Evolutionary conservation across 371 early-diverging fungal genomes (phyloP), one percentile per base, ranked within the genome.

Genomic region (Syncephalastrum racemosum): DNA sequence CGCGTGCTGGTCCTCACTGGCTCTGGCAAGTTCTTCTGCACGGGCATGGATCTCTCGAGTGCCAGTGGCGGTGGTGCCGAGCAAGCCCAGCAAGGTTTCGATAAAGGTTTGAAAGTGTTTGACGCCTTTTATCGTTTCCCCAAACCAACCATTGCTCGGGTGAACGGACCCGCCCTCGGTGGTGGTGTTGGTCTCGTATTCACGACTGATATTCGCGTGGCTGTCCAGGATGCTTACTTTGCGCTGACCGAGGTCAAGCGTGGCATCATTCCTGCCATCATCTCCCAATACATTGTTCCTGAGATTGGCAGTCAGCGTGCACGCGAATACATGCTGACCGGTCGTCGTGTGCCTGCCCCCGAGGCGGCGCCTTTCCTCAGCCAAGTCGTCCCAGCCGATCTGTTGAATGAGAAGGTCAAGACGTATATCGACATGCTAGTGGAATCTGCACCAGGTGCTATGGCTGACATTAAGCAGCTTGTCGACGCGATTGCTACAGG

Each of bases 121-220:
- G 70, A 82, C n/a, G 63, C 70, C 6, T 59, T 88, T 14, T 67
- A 72, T 41, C 56, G 52, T 7, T 80, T 80, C 46, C 84, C 85
- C 15, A 81, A 84, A 53, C 89, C 89, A 7, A 79, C 84, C 4
- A 77, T 88, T 62, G 85, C 82, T 6, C 75, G 80, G 42, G 63
- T 88, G 54, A 86, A 90, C 58, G 90, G 90, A 2, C 89, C 89
- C 4, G 88, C 84, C 0, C 66, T 90, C 3, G 90, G 88, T 24
- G 90, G 90, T 16, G 90, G 90, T 4, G 83, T 85, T 3, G 90
- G 90, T 0, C 64, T 90, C 6, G 59, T 85, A n/a, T 85, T 88
- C 63, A 66, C 80, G 13, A 74, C 83, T 19, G 87, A 90, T 64
- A 73, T 90, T 41, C 75, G 86, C 12, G 66, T 88, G 8, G 79